Percentiles rank a stretch among this genome's conserved stretches.
Evolutionary conservation across 192 early-diverging fungal genomes (phyloP).

Genomic region (Coemansia sp.): DNA sequence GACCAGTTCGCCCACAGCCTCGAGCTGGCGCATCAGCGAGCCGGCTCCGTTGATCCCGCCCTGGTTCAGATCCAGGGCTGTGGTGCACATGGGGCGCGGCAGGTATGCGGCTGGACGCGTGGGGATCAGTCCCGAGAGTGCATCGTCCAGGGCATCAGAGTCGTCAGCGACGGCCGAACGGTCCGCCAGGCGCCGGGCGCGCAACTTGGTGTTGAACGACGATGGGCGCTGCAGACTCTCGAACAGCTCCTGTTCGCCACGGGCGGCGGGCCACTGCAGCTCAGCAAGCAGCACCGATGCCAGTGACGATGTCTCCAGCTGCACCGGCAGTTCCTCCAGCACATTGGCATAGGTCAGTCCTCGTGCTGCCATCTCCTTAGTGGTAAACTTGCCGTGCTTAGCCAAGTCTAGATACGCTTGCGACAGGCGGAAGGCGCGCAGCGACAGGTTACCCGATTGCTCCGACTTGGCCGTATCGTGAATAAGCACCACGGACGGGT

Average conservation of each 20-base stretch:
- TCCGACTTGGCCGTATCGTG: slow-evolving; percentile 86
- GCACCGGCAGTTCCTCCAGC: slow-evolving; percentile 88
- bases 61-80: slow-evolving; percentile 73
- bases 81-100: slow-evolving; percentile 59
- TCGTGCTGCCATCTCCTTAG: slow-evolving; percentile 71
- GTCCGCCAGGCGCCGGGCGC: slow-evolving; percentile 56
- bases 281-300: slow-evolving; percentile 75
- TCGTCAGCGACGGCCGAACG: slow-evolving; percentile 66
- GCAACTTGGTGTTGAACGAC: slow-evolving; percentile 60
- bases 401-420: slow-evolving; percentile 83
- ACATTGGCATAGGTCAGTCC: slow-evolving; percentile 83
- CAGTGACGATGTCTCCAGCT: slow-evolving; percentile 81
- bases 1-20: slow-evolving; percentile 84
- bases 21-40: slow-evolving; percentile 55
- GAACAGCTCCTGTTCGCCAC: slow-evolving; percentile 47
- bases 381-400: slow-evolving; percentile 80
- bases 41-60: slow-evolving; percentile 20
- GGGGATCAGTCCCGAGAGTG: slow-evolving; percentile 50
- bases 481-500: slow-evolving; percentile 86
- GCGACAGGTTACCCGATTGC: slow-evolving; percentile 78
- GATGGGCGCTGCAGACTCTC: slow-evolving; percentile 61
- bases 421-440: slow-evolving; percentile 87
- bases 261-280: slow-evolving; percentile 57
- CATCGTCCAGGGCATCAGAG: slow-evolving; percentile 34
- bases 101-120: slow-evolving; percentile 41